These are phyloP conservation scores for Kodamaea lidongshanica DNA, from an alignment of 805 yeast genomes.

Conservation along the genomic window DNA sequence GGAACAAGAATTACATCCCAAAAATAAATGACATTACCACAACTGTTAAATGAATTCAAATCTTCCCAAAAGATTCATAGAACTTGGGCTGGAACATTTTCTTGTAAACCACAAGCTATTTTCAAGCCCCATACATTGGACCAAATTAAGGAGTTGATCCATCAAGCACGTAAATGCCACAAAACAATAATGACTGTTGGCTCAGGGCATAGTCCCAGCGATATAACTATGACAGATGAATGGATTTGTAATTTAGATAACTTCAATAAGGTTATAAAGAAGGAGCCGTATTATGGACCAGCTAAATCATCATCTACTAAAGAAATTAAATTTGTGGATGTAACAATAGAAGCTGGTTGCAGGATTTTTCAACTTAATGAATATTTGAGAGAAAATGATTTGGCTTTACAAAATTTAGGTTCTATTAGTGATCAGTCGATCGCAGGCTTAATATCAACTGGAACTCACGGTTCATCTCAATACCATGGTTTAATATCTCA, in stretches of 20 bases:
- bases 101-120: constrained; percentile 66
- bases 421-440: constrained; percentile 90
- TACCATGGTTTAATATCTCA: constrained; percentile 87
- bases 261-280: constrained; percentile 48
- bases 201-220: constrained; percentile 93
- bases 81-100: constrained; percentile 91
- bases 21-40: constrained; percentile 33
- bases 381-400: constrained; percentile 51
- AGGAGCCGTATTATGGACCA: constrained; percentile 43
- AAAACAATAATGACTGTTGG: constrained; percentile 82
- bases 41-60: constrained; percentile 25
- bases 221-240: constrained; percentile 76
- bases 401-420: constrained; percentile 87
- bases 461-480: constrained; percentile 94
- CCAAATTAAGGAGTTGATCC: constrained; percentile 64
- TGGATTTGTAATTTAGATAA: constrained; percentile 87
- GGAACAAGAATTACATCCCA: too few species aligned
- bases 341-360: constrained; percentile 92
- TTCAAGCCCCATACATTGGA: constrained; percentile 70
- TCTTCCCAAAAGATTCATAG: constrained; percentile 43
- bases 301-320: constrained; percentile 14
- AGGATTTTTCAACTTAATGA: constrained; percentile 71
- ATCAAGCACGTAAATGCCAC: constrained; percentile 50
- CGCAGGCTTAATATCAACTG: constrained; percentile 95
- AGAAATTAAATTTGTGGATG: constrained; percentile 68